A percentile compares a stretch with the other conserved stretches of the same genome.
phyloP scores from a whole-genome alignment of 495 filamentous ascomycete species.

The Sabuloglossum arenarium region DNA sequence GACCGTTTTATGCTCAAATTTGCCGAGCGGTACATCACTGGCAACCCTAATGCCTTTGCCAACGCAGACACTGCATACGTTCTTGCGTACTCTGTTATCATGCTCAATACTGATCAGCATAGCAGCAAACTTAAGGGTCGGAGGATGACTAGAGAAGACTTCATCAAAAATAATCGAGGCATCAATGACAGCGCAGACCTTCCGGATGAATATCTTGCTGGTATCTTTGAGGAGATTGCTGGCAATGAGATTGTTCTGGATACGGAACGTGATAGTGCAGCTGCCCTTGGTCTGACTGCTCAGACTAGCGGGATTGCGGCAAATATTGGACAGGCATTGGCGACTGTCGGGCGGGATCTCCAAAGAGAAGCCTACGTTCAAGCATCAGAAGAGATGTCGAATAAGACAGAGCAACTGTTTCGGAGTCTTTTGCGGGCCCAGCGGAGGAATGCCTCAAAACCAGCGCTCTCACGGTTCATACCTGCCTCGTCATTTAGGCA shows the following conservation, averaged over 20 bases:
- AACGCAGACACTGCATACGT: constrained; percentile 98
- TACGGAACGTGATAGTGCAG: constrained; percentile 72
- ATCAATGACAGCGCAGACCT: constrained; percentile 95
- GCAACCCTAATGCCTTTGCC: constrained; percentile 92
- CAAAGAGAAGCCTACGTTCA: constrained; percentile 86
- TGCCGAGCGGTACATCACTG: constrained; percentile 80
- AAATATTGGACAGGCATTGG: constrained; percentile 71
- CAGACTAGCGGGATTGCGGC: constrained; percentile 55
- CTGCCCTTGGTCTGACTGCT: constrained; percentile 41
- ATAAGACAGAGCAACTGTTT: constrained; percentile 73
- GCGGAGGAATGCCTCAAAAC: constrained; percentile 47
- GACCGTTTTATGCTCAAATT: constrained; percentile 99
- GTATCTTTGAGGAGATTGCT: constrained; percentile 83
- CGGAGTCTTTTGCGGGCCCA: constrained; percentile 76
- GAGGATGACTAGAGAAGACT: constrained; percentile 90
- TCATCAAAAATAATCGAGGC: constrained; percentile 95
- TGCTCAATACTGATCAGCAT: constrained; percentile 93
- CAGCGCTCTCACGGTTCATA: constrained; percentile 57
- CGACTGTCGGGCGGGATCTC: constrained; percentile 74
- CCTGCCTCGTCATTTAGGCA: constrained; percentile 83
- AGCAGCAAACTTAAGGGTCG: constrained; percentile 59
- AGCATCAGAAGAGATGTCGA: constrained; percentile 87
- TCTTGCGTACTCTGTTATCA: constrained; percentile 83
- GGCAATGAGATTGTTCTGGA: constrained; percentile 86
- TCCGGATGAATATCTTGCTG: constrained; percentile 73